These are phyloP conservation scores for Naganishia sp. DNA, from an alignment of 1,284 basidiomycete genomes.

Conservation along the genomic window DNA sequence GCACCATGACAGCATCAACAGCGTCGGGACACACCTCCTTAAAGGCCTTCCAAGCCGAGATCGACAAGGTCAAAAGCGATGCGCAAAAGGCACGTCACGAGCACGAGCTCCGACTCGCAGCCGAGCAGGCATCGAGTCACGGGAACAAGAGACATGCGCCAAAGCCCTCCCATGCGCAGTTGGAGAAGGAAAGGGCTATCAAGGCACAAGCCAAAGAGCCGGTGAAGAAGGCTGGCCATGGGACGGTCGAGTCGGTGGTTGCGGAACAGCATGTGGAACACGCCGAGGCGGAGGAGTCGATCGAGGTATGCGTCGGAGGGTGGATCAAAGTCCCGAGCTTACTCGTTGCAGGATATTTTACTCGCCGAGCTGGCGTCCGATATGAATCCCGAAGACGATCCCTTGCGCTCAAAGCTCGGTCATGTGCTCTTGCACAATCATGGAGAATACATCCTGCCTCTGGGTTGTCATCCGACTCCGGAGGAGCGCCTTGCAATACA, in stretches of 20 bases:
- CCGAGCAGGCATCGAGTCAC: conserved; percentile 17
- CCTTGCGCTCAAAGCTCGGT: conserved; percentile 44
- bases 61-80: conserved; percentile 26
- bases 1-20: conserved; percentile 11
- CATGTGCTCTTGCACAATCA: conserved; percentile 44
- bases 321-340: neutral
- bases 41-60: conserved; percentile 21
- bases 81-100: conserved; percentile 22
- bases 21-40: conserved; percentile 20
- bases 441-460: conserved; percentile 47
- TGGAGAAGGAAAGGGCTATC: neutral
- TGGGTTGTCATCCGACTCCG: conserved; percentile 46
- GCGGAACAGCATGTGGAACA: neutral
- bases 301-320: conserved; percentile 1
- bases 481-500: conserved; percentile 30
- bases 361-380: neutral
- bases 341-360: conserved; percentile 5
- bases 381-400: conserved; percentile 38
- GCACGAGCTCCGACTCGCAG: conserved; percentile 12
- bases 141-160: conserved; percentile 14
- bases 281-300: conserved; percentile 8
- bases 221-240: conserved; percentile 4
- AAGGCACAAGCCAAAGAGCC: neutral
- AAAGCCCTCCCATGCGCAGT: neutral
- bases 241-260: neutral